Evolutionary conservation across 768 basidiomycete genomes (phyloP).

Genomic region (Suillus placidus): DNA sequence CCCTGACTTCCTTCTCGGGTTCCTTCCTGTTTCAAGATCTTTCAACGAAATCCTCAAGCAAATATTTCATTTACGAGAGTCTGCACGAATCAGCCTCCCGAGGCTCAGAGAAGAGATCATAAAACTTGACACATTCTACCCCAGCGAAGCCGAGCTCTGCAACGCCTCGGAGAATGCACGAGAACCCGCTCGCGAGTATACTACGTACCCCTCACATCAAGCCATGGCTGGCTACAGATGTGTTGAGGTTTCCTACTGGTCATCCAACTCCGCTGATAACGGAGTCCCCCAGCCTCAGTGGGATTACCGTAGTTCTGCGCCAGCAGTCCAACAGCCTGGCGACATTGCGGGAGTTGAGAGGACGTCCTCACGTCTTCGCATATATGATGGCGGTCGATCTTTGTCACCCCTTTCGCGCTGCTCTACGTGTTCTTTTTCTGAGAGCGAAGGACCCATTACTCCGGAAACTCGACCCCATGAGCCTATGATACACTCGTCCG

Average conservation of each 20-base stretch:
- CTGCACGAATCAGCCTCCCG: conserved; percentile 57
- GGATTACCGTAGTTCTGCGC: neutral
- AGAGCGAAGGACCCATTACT: conserved; percentile 49
- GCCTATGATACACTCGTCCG: conserved; percentile 45
- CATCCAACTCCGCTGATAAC: conserved; percentile 3
- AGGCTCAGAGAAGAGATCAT: conserved; percentile 61
- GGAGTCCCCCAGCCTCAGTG: neutral
- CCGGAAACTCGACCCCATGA: conserved; percentile 45
- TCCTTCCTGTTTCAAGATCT: conserved; percentile 74
- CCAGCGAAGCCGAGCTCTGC: conserved; percentile 51
- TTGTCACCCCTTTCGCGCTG: neutral
- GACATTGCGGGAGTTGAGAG: neutral
- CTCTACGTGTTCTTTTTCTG: conserved; percentile 4
- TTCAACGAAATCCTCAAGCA: conserved; percentile 68
- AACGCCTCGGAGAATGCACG: conserved; percentile 24
- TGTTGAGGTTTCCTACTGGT: neutral
- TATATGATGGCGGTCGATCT: neutral
- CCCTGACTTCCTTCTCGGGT: conserved; percentile 62
- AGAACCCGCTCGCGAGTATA: neutral
- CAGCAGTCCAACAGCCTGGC: neutral
- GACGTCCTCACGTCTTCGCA: neutral
- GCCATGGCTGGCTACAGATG: neutral
- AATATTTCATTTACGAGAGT: conserved; percentile 68
- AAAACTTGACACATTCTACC: conserved; percentile 63
- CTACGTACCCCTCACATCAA: neutral